Conservation (phyloP, 257 asterid species). For the Przewalskia tangutica region DNA sequence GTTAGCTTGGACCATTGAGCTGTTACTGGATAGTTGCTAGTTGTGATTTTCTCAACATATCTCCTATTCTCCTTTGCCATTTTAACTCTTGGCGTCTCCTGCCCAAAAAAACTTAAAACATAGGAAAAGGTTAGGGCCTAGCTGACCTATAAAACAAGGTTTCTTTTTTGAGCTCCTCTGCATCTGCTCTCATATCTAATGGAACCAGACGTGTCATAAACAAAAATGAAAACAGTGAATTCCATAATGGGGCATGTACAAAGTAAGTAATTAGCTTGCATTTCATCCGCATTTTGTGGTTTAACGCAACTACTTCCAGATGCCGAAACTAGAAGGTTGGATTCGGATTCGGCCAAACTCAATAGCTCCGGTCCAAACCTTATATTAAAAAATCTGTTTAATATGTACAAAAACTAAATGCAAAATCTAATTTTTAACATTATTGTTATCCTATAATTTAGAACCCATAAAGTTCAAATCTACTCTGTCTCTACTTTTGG, state of each 20-base stretch:
- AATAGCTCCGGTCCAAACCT: too few relatives aligned
- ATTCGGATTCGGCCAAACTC: too few relatives aligned
- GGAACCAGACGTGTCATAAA: conserved; percentile 24
- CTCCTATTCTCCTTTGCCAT: not conserved
- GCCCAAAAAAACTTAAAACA: too few relatives aligned
- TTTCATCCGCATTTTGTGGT: not conserved
- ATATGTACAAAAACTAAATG: too few relatives aligned
- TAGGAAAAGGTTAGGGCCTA: not conserved
- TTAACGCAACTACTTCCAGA: not conserved
- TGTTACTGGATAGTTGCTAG: not conserved
- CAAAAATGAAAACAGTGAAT: not conserved
- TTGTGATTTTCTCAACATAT: not conserved
- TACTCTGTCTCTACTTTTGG: not conserved
- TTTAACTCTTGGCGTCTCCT: not conserved
- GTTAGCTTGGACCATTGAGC: not conserved
- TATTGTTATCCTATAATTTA: too few relatives aligned
- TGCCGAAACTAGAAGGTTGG: too few relatives aligned
- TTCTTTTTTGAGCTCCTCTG: conserved; percentile 47
- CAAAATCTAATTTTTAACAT: too few relatives aligned
- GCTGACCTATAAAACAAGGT: conserved; percentile 2
- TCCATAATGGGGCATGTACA: not conserved
- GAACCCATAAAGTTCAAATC: too few relatives aligned
- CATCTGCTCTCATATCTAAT: conserved; percentile 51
- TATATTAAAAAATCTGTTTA: too few relatives aligned
- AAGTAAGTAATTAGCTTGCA: not conserved